Base-by-base conservation (phyloP, 2,329 filamentous ascomycete genomes). In the Botrytis sinoallii region DNA sequence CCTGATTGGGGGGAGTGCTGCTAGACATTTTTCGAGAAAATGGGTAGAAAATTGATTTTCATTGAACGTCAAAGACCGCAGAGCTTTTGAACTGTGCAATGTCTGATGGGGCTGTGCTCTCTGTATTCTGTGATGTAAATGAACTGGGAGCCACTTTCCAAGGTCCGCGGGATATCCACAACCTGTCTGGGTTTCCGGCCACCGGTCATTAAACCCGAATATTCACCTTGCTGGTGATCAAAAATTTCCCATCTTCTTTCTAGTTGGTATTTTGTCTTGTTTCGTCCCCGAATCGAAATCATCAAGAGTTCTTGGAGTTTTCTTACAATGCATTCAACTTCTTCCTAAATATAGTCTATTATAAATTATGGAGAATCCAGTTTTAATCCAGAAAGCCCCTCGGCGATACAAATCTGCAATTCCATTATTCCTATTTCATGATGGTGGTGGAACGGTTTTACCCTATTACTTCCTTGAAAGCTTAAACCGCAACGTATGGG, bases 381-480 rank as follows among this genome's bases (percentile, higher is more conserved):
- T 65, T 12, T 61, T 65, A 16, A 29, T 71, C 29, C 59, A 71
- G 7, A 71, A 64, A 52, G 69, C 69, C 4, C 32, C 55, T 64
- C 40, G 69, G 22, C 32, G 69, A 40, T 29, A 71, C 59, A 64
- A 63, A 64, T 71, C 69, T 29, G 59, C 40, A 22, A 71, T 71
- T 40, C 69, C 59, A 29, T 48, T 71, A 14, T 71, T 71, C 4
- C 44, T 71, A 6, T 64, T 71, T 29, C 69, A 65, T 71, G 69
- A 71, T 65, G 69, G 69, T 22, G 69, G 69, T 38, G 69, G 69
- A 48, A 71, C 59, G 18, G 44, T 55, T 4, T 25, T 71, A 25
- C 69, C 69, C 14, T 71, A 71, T 63, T 55, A 71, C 59, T 71
- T 64, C 22, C 69, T 71, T 10, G 69, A 71, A 71, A 71, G 69